phyloP scores from a whole-genome alignment of 768 basidiomycete species.

The Nidularia pulvinata region DNA sequence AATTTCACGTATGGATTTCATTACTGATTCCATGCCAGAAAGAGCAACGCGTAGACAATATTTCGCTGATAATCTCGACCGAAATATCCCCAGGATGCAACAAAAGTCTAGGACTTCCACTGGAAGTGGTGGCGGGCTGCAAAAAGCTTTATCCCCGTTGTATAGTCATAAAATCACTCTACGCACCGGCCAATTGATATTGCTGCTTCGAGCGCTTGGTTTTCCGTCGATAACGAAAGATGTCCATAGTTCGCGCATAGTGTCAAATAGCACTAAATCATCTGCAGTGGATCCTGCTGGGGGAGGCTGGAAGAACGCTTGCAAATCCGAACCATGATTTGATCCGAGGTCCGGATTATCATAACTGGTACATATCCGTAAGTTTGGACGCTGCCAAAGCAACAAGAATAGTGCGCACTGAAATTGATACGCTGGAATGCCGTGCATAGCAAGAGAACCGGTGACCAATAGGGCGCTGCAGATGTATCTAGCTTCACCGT shows the following conservation, averaged over 20 bases:
- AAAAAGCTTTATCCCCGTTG: neutral
- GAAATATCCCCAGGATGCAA: conserved; percentile 21
- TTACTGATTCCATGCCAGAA: conserved; percentile 25
- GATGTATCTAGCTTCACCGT: conserved; percentile 42
- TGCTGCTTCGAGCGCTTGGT: conserved; percentile 17
- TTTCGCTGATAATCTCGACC: conserved; percentile 17
- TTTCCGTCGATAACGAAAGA: conserved; percentile 32
- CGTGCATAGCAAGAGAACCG: conserved; percentile 13
- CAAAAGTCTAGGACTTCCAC: conserved; percentile 23
- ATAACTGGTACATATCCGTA: conserved; percentile 20
- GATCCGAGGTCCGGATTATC: conserved; percentile 38
- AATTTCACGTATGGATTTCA: conserved; percentile 13
- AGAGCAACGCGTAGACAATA: conserved; percentile 17
- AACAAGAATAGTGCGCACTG: conserved; percentile 21
- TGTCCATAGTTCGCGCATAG: conserved; percentile 37
- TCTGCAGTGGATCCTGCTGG: conserved; percentile 18
- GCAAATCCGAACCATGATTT: conserved; percentile 31
- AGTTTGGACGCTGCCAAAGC: neutral
- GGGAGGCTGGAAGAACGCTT: conserved; percentile 29
- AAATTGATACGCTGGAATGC: conserved; percentile 26
- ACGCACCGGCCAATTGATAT: conserved; percentile 25
- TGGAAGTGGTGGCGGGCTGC: conserved; percentile 12
- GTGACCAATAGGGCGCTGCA: conserved; percentile 36
- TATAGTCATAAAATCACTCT: neutral
- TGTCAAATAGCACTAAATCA: conserved; percentile 25